Conservation (phyloP, 2,329 filamentous ascomycete genomes). For the Cladosporium oxysporum region DNA sequence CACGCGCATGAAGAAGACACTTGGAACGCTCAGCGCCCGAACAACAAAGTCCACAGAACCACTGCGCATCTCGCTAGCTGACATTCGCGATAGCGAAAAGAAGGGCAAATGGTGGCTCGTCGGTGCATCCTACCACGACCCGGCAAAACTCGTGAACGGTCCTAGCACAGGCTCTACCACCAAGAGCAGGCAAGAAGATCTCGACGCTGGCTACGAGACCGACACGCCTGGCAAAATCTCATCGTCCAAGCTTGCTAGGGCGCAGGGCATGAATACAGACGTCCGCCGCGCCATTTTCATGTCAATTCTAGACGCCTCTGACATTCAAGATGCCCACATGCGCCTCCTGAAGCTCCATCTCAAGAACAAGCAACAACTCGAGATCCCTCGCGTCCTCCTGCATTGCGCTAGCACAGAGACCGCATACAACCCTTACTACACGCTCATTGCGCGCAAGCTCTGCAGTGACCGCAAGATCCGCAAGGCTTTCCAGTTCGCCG, state of each 20-base stretch:
- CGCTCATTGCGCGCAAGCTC: conserved; percentile 75
- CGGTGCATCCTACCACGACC: conserved; percentile 79
- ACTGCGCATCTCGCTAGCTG: conserved; percentile 75
- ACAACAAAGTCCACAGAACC: conserved; percentile 75
- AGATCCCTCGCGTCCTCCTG: conserved; percentile 83
- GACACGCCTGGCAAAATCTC: conserved; percentile 52
- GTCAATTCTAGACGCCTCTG: conserved; percentile 80
- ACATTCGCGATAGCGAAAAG: conserved; percentile 80
- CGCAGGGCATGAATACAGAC: conserved; percentile 84
- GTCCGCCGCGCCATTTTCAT: conserved; percentile 90
- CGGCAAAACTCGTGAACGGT: conserved; percentile 34
- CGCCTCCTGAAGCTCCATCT: conserved; percentile 79
- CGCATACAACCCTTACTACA: conserved; percentile 91
- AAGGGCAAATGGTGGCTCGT: conserved; percentile 98
- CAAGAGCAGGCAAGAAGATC: conserved; percentile 24
- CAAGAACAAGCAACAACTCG: conserved; percentile 81
- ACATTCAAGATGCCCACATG: conserved; percentile 79
- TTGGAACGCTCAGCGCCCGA: conserved; percentile 73
- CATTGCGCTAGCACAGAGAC: conserved; percentile 84
- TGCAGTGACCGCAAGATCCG: conserved; percentile 72
- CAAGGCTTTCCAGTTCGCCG: conserved; percentile 81
- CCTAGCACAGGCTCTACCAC: conserved; percentile 21
- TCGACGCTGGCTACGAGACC: conserved; percentile 31
- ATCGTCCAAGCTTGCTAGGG: conserved; percentile 70
- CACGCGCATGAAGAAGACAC: conserved; percentile 81